Evolutionary conservation across 805 yeast species (phyloP).

Genomic region (Schizosaccharomyces osmophilus): DNA sequence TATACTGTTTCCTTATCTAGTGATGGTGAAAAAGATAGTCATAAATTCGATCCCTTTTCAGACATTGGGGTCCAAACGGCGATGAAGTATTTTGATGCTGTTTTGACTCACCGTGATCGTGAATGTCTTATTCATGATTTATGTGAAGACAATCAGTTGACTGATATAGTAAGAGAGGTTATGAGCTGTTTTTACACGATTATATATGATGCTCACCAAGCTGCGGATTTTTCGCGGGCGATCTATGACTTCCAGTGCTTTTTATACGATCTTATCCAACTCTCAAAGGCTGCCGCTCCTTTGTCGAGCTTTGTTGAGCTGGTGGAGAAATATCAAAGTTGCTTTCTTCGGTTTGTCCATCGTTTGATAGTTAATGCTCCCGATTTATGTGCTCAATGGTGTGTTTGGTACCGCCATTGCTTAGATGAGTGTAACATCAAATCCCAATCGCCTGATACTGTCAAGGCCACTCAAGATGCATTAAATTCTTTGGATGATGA

Average conservation of each 20-base stretch:
- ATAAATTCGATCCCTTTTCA: neutral
- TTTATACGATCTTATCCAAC: neutral
- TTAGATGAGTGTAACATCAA: neutral
- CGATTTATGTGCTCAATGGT: neutral
- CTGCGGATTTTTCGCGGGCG: neutral
- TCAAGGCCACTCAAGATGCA: neutral
- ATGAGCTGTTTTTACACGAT: neutral
- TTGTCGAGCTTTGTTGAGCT: neutral
- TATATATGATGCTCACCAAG: neutral
- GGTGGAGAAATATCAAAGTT: neutral
- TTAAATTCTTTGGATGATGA: neutral
- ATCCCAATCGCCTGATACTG: neutral
- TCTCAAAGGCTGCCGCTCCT: neutral
- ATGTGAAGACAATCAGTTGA: neutral
- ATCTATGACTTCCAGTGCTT: neutral
- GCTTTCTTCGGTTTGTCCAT: neutral
- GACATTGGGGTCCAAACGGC: neutral
- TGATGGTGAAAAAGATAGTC: neutral
- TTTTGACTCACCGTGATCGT: neutral
- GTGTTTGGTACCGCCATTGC: slow-evolving; percentile 2
- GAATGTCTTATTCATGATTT: neutral
- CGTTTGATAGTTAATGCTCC: slow-evolving; percentile 1
- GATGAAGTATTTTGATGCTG: neutral
- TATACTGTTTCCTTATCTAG: neutral
- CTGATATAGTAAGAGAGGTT: neutral